Percentiles rank a stretch among this genome's conserved stretches.
These are phyloP conservation scores for Aegilops umbellulata DNA, from an alignment of 176 grass and related monocot genomes.

Conservation along the genomic window DNA sequence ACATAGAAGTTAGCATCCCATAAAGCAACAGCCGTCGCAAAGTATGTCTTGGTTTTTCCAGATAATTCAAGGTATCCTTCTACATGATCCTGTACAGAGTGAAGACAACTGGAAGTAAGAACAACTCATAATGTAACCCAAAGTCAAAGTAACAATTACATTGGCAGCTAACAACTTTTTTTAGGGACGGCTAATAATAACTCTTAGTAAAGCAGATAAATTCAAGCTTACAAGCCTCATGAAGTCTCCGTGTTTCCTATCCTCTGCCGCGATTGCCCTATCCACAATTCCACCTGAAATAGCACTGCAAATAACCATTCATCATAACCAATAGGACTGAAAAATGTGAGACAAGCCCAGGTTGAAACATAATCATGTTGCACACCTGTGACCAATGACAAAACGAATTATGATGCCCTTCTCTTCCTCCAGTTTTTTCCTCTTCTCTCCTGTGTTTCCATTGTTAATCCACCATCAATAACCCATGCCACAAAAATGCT, in stretches of 20 bases:
- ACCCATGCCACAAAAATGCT: neutral
- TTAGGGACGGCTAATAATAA: neutral
- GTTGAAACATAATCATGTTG: neutral
- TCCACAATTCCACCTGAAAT: slow-evolving; percentile 90
- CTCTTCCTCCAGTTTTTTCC: slow-evolving; percentile 77
- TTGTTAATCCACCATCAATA: slow-evolving; percentile 2
- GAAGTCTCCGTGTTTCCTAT: slow-evolving; percentile 85
- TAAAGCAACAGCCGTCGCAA: slow-evolving; percentile 80
- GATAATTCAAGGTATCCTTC: slow-evolving; percentile 94
- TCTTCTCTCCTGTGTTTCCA: slow-evolving; percentile 59
- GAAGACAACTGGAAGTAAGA: slow-evolving; percentile 13
- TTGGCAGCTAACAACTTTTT: neutral
- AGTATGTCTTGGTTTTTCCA: slow-evolving; percentile 84
- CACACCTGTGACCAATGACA: slow-evolving; percentile 96
- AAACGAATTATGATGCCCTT: slow-evolving; percentile 84
- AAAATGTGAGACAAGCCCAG: neutral
- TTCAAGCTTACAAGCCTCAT: slow-evolving; percentile 65
- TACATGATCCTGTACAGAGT: slow-evolving; percentile 73
- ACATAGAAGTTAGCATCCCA: slow-evolving; percentile 96
- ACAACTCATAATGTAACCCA: neutral
- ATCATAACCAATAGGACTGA: neutral
- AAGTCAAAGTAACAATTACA: slow-evolving; percentile 8
- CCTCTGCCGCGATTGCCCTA: slow-evolving; percentile 77
- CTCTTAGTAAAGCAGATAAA: neutral
- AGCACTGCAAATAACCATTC: slow-evolving; percentile 45